Percentiles rank a stretch among this genome's conserved stretches.
phyloP scores from a whole-genome alignment of 108 stramenopile species.

The Cylindrotheca closterium region DNA sequence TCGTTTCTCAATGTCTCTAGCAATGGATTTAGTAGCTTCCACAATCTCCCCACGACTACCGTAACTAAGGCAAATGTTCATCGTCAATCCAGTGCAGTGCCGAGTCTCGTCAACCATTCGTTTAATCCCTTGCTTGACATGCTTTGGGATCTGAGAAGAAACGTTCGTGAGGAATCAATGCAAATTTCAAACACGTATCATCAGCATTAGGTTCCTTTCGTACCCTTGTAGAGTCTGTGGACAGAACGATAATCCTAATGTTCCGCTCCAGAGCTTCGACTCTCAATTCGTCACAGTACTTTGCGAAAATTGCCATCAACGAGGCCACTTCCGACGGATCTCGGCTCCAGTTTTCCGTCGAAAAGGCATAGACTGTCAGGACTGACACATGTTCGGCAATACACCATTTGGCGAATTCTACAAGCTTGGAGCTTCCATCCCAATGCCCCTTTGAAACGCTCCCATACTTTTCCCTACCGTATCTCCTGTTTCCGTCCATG shows the following conservation, averaged over 20 bases:
- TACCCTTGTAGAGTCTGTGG: slow-evolving; percentile 64
- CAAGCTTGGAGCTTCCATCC: slow-evolving; percentile 89
- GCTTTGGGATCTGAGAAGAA: slow-evolving; percentile 40
- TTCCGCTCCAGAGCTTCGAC: slow-evolving; percentile 79
- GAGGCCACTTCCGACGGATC: slow-evolving; percentile 76
- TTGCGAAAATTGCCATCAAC: slow-evolving; percentile 64
- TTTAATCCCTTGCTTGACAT: slow-evolving; percentile 48
- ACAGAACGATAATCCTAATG: slow-evolving; percentile 75
- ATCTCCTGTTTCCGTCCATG: slow-evolving; percentile 99
- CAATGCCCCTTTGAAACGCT: slow-evolving; percentile 84
- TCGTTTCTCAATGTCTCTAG: slow-evolving; percentile 46
- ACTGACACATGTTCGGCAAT: slow-evolving; percentile 70
- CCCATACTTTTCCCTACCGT: slow-evolving; percentile 73
- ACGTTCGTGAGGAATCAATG: slow-evolving; percentile 7
- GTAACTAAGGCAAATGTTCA: slow-evolving; percentile 94
- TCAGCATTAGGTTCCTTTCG: slow-evolving; percentile 7
- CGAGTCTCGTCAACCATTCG: slow-evolving; percentile 60
- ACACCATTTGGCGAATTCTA: slow-evolving; percentile 94
- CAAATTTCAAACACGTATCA: no score
- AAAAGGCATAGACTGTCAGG: slow-evolving; percentile 96
- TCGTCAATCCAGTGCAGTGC: slow-evolving; percentile 50
- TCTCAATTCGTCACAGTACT: slow-evolving; percentile 85
- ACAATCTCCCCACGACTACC: slow-evolving; percentile 93
- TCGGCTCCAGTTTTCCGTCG: slow-evolving; percentile 97
- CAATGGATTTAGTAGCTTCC: slow-evolving; percentile 64